Conservation (phyloP, 176 grass and related monocot species). For the Otatea glauca region DNA sequence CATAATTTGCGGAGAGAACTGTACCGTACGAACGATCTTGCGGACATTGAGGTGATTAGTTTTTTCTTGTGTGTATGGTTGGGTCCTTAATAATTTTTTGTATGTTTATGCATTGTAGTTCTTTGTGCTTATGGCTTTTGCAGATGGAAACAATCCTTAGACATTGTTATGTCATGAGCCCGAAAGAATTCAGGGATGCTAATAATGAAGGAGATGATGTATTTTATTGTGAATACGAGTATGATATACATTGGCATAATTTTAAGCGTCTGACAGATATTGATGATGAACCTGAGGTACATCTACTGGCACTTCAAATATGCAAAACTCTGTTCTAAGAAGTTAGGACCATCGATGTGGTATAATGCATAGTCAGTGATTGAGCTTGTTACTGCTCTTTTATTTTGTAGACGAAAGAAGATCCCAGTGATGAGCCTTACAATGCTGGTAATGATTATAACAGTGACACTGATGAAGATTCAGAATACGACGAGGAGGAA, state of each 20-base stretch:
- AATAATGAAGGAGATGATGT: constrained; percentile 85
- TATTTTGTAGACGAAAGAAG: constrained; percentile 54
- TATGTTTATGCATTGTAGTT: constrained; percentile 7
- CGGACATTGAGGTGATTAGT: constrained; percentile 66
- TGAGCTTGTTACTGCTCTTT: constrained; percentile 9
- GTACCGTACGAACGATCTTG: constrained; percentile 74
- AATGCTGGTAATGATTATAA: constrained; percentile 55
- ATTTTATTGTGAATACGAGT: constrained; percentile 99
- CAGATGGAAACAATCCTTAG: constrained; percentile 90
- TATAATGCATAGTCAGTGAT: constrained; percentile 23
- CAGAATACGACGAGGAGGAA: constrained; percentile 70
- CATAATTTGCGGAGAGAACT: constrained; percentile 93
- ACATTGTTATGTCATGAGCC: constrained; percentile 78
- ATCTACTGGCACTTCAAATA: constrained; percentile 1
- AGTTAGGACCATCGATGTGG: neutral
- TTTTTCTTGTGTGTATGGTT: neutral
- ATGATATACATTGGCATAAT: constrained; percentile 94
- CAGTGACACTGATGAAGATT: constrained; percentile 66
- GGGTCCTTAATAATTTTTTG: neutral
- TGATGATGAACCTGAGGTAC: constrained; percentile 69
- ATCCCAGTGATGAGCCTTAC: constrained; percentile 57
- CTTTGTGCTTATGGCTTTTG: constrained; percentile 28
- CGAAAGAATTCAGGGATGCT: constrained; percentile 75
- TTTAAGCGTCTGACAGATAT: constrained; percentile 88
- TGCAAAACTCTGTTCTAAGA: constrained; percentile 13